Conservation (phyloP, 106 monocot species). For the Apostasia ramifera region DNA sequence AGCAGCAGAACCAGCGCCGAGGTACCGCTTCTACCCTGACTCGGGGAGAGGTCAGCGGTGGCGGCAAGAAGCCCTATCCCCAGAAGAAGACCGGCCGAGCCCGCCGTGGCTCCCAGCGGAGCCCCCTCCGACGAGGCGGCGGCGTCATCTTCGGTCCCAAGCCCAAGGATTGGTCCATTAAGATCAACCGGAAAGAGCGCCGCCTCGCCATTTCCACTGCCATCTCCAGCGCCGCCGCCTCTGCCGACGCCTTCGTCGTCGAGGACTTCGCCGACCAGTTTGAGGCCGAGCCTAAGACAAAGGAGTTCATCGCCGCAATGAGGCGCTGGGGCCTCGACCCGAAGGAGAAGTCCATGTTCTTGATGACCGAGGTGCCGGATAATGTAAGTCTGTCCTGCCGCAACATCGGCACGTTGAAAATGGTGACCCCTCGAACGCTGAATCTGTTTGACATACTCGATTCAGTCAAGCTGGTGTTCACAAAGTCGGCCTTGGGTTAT, state of each 20-base stretch:
- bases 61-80: conserved; percentile 83
- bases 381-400: conserved; percentile 58
- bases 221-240: conserved; percentile 56
- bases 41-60: conserved; percentile 81
- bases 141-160: conserved; percentile 94
- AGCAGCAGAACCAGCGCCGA: conserved; percentile 77
- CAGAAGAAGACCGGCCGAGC: conserved; percentile 89
- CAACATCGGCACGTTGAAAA: conserved; percentile 93
- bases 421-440: conserved; percentile 87
- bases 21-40: conserved; percentile 97
- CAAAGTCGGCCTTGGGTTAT: conserved; percentile 57
- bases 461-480: conserved; percentile 66
- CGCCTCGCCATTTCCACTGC: conserved; percentile 86
- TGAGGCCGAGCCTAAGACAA: conserved; percentile 46
- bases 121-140: conserved; percentile 89
- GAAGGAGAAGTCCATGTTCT: conserved; percentile 57
- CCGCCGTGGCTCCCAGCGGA: conserved; percentile 81
- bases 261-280: conserved; percentile 61
- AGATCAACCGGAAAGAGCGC: conserved; percentile 99
- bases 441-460: conserved; percentile 85
- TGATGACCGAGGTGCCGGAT: conserved; percentile 67
- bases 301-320: conserved; percentile 73
- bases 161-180: conserved; percentile 90
- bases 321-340: conserved; percentile 83
- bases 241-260: conserved; percentile 51